Evolutionary conservation across 352 stramenopile genomes (phyloP).

Genomic region (Thalassiosira oceanica): DNA sequence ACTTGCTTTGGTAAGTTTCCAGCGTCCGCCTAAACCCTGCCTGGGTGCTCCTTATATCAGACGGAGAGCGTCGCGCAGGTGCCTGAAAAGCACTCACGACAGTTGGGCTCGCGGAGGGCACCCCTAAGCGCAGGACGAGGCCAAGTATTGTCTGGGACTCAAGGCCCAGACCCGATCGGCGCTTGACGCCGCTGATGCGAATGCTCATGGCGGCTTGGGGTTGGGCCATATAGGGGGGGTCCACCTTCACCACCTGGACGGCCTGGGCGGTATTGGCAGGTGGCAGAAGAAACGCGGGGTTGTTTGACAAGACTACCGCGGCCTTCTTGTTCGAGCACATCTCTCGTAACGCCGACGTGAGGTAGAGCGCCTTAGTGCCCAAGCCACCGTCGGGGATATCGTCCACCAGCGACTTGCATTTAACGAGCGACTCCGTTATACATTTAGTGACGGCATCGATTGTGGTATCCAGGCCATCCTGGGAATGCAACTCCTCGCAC

Average conservation of each 20-base stretch:
- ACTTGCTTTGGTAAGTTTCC: conserved; percentile 66
- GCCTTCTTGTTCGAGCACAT: conserved; percentile 73
- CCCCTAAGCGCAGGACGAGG: conserved; percentile 54
- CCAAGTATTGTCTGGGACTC: conserved; percentile 78
- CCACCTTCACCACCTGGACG: conserved; percentile 40
- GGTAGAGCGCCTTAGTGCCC: conserved; percentile 44
- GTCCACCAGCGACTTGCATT: conserved; percentile 57
- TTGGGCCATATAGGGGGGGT: conserved; percentile 11
- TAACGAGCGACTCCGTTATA: conserved; percentile 39
- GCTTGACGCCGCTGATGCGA: conserved; percentile 51
- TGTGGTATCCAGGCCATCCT: conserved; percentile 62
- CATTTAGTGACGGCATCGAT: conserved; percentile 42
- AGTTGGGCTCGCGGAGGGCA: conserved; percentile 52
- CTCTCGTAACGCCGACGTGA: conserved; percentile 57
- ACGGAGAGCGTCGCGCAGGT: conserved; percentile 29
- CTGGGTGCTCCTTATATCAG: conserved; percentile 49
- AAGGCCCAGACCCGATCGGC: conserved; percentile 66
- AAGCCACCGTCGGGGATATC: conserved; percentile 2
- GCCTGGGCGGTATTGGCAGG: conserved; percentile 43
- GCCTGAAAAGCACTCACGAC: conserved; percentile 56
- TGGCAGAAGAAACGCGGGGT: conserved; percentile 60
- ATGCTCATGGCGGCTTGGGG: conserved; percentile 35
- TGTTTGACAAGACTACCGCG: conserved; percentile 40
- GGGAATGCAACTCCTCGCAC: conserved; percentile 67
- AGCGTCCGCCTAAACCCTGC: conserved; percentile 63